Evolutionary conservation across 768 basidiomycete species (phyloP).

Genomic region (Termitomyces sp.): DNA sequence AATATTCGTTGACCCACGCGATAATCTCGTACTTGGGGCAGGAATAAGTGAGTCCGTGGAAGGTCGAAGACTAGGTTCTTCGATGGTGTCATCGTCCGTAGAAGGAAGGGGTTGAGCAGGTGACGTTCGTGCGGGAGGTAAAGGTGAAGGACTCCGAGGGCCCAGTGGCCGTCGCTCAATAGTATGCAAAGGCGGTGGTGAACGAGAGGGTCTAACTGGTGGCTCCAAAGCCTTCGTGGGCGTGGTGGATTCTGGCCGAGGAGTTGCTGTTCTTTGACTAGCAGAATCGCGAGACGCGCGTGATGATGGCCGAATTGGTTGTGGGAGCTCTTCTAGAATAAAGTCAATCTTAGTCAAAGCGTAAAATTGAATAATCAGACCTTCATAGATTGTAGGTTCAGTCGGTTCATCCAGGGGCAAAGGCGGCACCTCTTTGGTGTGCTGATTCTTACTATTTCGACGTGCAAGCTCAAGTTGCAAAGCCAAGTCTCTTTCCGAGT

Average conservation of each 20-base stretch:
- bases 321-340: slow-evolving; percentile 54
- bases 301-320: slow-evolving; percentile 49
- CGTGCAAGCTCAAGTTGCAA: slow-evolving; percentile 78
- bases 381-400: slow-evolving; percentile 77
- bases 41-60: slow-evolving; percentile 20
- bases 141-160: slow-evolving; percentile 71
- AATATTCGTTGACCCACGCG: slow-evolving; percentile 40
- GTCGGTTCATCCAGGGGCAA: slow-evolving; percentile 40
- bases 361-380: slow-evolving; percentile 28
- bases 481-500: slow-evolving; percentile 73
- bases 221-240: slow-evolving; percentile 29
- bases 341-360: slow-evolving; percentile 7
- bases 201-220: slow-evolving; percentile 34
- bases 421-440: slow-evolving; percentile 36
- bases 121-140: slow-evolving; percentile 46
- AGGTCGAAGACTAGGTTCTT: slow-evolving; percentile 22
- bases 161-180: slow-evolving; percentile 62
- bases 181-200: slow-evolving; percentile 38
- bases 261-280: slow-evolving; percentile 41
- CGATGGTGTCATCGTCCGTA: slow-evolving; percentile 40
- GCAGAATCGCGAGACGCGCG: slow-evolving; percentile 41
- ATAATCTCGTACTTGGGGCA: slow-evolving; percentile 18
- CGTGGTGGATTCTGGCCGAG: slow-evolving; percentile 38
- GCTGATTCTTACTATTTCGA: slow-evolving; percentile 78
- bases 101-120: slow-evolving; percentile 29